Conservation (phyloP, 2,329 filamentous ascomycete species). For the Colletotrichum noveboracense region DNA sequence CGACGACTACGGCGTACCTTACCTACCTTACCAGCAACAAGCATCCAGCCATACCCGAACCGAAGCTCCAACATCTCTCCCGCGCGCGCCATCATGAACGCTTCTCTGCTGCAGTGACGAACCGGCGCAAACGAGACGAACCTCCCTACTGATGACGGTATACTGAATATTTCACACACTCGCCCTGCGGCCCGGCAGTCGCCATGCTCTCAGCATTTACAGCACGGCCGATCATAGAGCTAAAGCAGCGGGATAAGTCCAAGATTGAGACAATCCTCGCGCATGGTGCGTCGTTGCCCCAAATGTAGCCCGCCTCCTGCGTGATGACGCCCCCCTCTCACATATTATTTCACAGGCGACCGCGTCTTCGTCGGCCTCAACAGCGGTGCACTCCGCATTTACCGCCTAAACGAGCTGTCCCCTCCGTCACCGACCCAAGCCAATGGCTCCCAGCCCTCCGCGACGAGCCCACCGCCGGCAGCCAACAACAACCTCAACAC, state of each 20-base stretch:
- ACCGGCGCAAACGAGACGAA: not conserved
- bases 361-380: constrained; percentile 90
- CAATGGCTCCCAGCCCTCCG: constrained; percentile 34
- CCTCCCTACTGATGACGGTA: constrained; percentile 1
- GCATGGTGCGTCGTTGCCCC: constrained; percentile 65
- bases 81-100: constrained; percentile 11
- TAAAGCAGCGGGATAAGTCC: constrained; percentile 92
- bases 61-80: constrained; percentile 3
- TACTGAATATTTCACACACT: constrained; percentile 11
- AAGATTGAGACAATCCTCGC: constrained; percentile 96
- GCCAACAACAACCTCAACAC: constrained; percentile 4
- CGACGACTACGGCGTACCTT: constrained; percentile 1
- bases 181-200: constrained; percentile 44
- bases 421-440: constrained; percentile 41
- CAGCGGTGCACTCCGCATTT: constrained; percentile 86
- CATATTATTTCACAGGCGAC: constrained; percentile 65
- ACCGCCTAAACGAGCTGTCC: constrained; percentile 79
- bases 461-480: constrained; percentile 32
- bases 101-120: not conserved
- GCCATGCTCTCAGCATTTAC: constrained; percentile 97
- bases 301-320: not conserved
- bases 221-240: constrained; percentile 94
- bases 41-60: constrained; percentile 10
- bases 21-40: not conserved
- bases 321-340: not conserved